Conservation (phyloP, 306 rosid species). For the Quercus ilex region DNA sequence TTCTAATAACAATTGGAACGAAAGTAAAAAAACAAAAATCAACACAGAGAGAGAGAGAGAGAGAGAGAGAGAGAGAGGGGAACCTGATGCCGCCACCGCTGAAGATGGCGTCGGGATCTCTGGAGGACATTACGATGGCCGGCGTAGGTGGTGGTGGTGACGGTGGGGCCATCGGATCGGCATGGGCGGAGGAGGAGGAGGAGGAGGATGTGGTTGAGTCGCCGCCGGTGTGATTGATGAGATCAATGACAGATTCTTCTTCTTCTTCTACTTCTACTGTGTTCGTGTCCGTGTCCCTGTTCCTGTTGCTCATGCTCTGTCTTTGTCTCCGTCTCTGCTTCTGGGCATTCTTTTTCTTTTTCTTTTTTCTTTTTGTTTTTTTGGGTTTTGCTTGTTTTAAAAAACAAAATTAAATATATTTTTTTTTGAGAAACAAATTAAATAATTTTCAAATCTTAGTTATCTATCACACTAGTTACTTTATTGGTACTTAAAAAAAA, state of each 20-base stretch:
- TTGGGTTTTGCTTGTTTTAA: too few relatives aligned
- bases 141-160: slow-evolving; percentile 20
- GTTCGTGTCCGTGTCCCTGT: too few relatives aligned
- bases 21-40: not conserved
- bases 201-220: not conserved
- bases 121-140: slow-evolving; percentile 49
- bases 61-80: not conserved
- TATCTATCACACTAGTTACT: too few relatives aligned
- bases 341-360: not conserved
- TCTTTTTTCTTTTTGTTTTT: not conserved
- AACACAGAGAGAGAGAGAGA: not conserved
- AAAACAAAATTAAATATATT: too few relatives aligned
- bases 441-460: too few relatives aligned
- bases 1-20: not conserved
- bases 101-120: slow-evolving; percentile 54
- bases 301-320: slow-evolving; percentile 6
- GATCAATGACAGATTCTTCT: not conserved
- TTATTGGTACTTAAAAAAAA: too few relatives aligned
- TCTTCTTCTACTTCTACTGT: too few relatives aligned
- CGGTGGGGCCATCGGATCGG: slow-evolving; percentile 10
- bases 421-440: too few relatives aligned
- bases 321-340: too few relatives aligned
- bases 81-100: slow-evolving; percentile 90
- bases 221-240: not conserved
- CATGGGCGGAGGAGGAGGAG: slow-evolving; percentile 6